Base-by-base conservation (phyloP, 768 basidiomycete genomes). In the Filobasidium floriforme region DNA sequence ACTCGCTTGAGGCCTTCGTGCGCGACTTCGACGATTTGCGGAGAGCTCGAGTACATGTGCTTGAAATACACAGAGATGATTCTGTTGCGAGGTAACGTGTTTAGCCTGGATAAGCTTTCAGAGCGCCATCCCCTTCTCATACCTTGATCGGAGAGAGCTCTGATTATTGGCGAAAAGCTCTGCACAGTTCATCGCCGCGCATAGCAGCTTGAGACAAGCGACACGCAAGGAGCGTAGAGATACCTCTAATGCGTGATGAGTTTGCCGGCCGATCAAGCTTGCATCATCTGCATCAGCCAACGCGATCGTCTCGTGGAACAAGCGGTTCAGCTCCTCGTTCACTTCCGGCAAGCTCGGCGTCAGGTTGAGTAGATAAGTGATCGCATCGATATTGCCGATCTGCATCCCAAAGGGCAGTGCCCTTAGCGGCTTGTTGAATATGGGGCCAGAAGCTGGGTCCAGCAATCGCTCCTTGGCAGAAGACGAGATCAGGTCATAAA, bases 1-100 rank as follows among this genome's bases (percentile, higher is more conserved):
- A 97, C 91, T 81, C 89, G 88, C 66, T 88, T 84, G 44, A 98
- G 84, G 37, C 92, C 92, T 68, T 96, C 90, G 70, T 97, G 92
- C 0, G 96, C 92, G 9, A 92, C 92, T 70, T 92, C 88, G 76
- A 97, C 97, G 69, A 99, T 89, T 72, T 96, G 92, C 12, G 86
- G 82, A 15, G 88, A 89, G 22, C 87, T 84, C 7, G 93, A 93
- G 79, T 99, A 99, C 40, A 99, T 84, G 12, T 93, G 92, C 80
- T 99, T 98, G 84, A 99, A 99, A 80, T 97, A 98, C 24, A 97
- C 89, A 41, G 89, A 84, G 19, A 92, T 93, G 12, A 97, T 91
- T 72, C 93, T 94, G 70, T 26, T 70, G 41, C n/a, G 66, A 64
- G 18, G 46, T 2, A 40, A 61, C 32, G 26, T 41, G 32, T n/a